Evolutionary conservation across 2,329 filamentous ascomycete genomes (phyloP), one percentile per base, ranked within the genome.

Genomic region (Cladophialophora psammophila): DNA sequence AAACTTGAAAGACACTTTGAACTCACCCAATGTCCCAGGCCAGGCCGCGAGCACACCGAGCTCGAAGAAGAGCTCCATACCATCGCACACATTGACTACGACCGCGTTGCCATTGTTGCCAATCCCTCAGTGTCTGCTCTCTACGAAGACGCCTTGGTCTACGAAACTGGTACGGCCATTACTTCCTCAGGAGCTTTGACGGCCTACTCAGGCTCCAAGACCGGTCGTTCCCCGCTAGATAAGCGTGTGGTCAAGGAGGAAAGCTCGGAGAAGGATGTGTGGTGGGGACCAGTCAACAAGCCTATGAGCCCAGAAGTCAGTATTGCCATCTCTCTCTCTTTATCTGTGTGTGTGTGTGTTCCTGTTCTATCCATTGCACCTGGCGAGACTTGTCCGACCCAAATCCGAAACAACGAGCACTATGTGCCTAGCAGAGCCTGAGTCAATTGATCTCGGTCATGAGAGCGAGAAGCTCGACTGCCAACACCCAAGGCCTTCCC

Each of bases 261-360:
- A 67, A 85, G 88, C 70, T 98, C 95, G 72, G 90, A 97, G 80
- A 90, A 95, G 65, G 89, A 99, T 69, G 87, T 99, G 77, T 99
- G 95, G 95, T 98, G 95, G 95, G 95, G 95, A 77, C 94, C 95
- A 64, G 95, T 99, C 74, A 99, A 99, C 87, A 98, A 98, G 88
- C 92, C 94, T 78, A 99, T 99, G 95, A 90, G 88, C 74, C 88
- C 93, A 75, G 94, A 98, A 81, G 95, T 98, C 90, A 89, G 92
- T 63, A 58, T 54, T 40, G 32, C 18, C 53, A 55, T 55, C 31
- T 35, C n/a, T 42, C 36, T 45, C 36, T 68, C 13, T 65, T 60
- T 45, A 53, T 68, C 65, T 65, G 48, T 57, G 48, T 66, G 31
- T 65, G 48, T 57, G 48, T 66, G 31, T 45, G 53, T 59, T 69